Percentiles rank a stretch among this genome's conserved stretches.
These are phyloP conservation scores for Didymella glomerata DNA, from an alignment of 2,329 filamentous ascomycete species.

Conservation along the genomic window DNA sequence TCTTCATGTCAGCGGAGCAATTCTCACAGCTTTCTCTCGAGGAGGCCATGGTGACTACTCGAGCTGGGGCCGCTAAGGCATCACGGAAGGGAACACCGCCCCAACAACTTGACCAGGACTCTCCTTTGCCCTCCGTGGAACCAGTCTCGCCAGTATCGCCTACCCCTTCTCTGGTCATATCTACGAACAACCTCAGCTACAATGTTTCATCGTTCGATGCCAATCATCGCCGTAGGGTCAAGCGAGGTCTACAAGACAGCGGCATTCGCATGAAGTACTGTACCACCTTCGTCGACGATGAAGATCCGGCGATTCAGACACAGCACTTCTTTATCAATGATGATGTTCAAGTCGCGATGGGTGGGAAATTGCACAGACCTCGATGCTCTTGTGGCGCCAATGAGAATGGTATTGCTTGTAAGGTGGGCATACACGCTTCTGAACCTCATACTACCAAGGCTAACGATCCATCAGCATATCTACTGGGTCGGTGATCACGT, in stretches of 20 bases:
- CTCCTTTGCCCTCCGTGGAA: slow-evolving; percentile 36
- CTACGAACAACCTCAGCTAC: slow-evolving; percentile 46
- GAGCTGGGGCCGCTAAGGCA: slow-evolving; percentile 46
- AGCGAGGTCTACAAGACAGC: slow-evolving; percentile 45
- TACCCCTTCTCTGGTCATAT: slow-evolving; percentile 45
- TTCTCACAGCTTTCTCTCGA: slow-evolving; percentile 49
- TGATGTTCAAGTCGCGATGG: slow-evolving; percentile 47
- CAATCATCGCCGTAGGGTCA: slow-evolving; percentile 43
- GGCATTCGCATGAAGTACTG: slow-evolving; percentile 50
- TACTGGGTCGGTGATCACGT: slow-evolving; percentile 51
- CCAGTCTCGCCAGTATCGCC: slow-evolving; percentile 34
- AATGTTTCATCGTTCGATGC: slow-evolving; percentile 45
- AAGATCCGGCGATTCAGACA: slow-evolving; percentile 31
- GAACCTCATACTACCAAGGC: background rate
- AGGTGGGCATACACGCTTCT: slow-evolving; percentile 32
- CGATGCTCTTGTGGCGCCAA: slow-evolving; percentile 49
- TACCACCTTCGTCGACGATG: slow-evolving; percentile 31
- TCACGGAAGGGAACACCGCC: slow-evolving; percentile 31
- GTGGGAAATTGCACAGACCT: slow-evolving; percentile 36
- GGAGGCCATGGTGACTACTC: slow-evolving; percentile 51
- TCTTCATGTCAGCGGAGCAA: slow-evolving; percentile 49
- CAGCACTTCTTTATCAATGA: slow-evolving; percentile 50
- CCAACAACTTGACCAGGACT: slow-evolving; percentile 32
- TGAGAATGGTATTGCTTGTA: slow-evolving; percentile 46
- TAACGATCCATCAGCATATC: slow-evolving; percentile 43